These are phyloP conservation scores for Fusarium sp. DNA, from an alignment of 2,329 filamentous ascomycete genomes.

Conservation along the genomic window DNA sequence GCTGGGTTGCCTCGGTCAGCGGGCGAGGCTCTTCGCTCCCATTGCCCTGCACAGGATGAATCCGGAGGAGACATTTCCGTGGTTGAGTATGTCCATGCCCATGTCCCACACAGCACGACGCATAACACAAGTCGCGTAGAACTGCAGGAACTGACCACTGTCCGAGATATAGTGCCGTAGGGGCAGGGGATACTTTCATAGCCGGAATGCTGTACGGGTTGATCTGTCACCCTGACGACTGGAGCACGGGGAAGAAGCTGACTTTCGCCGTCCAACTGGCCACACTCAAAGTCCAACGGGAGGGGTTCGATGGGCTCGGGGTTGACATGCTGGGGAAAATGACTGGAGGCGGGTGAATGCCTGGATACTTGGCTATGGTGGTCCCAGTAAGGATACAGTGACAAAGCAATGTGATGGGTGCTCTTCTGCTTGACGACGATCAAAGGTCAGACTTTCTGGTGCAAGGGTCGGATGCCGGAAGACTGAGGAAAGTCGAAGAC, in stretches of 20 bases:
- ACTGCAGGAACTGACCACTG: slow-evolving; percentile 37
- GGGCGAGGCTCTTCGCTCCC: slow-evolving; percentile 48
- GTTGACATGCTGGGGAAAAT: slow-evolving; percentile 41
- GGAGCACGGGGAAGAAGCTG: slow-evolving; percentile 61
- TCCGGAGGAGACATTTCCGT: slow-evolving; percentile 56
- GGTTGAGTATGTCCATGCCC: slow-evolving; percentile 68
- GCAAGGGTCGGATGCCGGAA: slow-evolving; percentile 34
- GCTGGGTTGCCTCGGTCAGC: slow-evolving; percentile 48
- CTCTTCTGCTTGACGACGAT: slow-evolving; percentile 30
- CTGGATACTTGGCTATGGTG: slow-evolving; percentile 4
- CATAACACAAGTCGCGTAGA: slow-evolving; percentile 27
- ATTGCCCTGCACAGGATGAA: slow-evolving; percentile 55
- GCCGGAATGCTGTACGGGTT: slow-evolving; percentile 75
- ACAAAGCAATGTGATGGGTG: slow-evolving; percentile 19
- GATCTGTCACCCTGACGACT: slow-evolving; percentile 60
- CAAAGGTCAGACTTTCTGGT: slow-evolving; percentile 18
- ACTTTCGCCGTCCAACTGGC: slow-evolving; percentile 74
- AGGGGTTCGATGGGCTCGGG: slow-evolving; percentile 70
- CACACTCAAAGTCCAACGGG: slow-evolving; percentile 73
- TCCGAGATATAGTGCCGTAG: slow-evolving; percentile 67
- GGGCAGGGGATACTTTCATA: slow-evolving; percentile 81
- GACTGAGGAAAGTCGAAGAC: slow-evolving; percentile 17
- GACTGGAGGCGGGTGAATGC: slow-evolving; percentile 26
- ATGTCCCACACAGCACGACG: slow-evolving; percentile 10
- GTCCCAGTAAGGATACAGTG: neutral